Conservation (phyloP, 176 grass and related monocot species). For the Juncus effusus region DNA sequence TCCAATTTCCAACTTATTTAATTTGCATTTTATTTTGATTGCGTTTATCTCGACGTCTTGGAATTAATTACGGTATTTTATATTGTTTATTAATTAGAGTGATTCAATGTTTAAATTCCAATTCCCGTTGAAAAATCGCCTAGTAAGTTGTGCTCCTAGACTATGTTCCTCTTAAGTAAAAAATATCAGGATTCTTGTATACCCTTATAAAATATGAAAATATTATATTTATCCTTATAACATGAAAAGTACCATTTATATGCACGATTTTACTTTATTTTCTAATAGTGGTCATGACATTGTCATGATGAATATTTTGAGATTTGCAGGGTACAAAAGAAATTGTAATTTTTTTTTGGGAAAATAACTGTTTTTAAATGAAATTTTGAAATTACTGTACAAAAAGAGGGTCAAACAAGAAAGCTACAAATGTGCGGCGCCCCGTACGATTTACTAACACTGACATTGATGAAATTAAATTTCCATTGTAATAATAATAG, state of each 20-base stretch:
- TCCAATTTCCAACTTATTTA: background rate
- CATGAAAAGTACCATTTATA: too few relatives aligned
- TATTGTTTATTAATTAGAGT: background rate
- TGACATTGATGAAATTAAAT: too few relatives aligned
- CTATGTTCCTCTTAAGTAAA: slow-evolving; percentile 3
- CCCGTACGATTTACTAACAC: background rate
- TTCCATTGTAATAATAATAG: too few relatives aligned
- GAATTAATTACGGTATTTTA: background rate
- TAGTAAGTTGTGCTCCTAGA: background rate
- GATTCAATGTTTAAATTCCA: slow-evolving; percentile 25
- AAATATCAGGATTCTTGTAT: background rate
- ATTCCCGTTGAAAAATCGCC: slow-evolving; percentile 28
- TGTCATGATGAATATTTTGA: too few relatives aligned
- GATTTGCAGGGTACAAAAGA: background rate
- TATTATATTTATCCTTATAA: background rate
- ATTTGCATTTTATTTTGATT: background rate
- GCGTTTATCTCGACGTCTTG: background rate
- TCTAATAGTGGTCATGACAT: too few relatives aligned
- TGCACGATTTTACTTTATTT: too few relatives aligned
- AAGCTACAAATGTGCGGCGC: slow-evolving; percentile 13
- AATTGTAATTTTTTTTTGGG: background rate
- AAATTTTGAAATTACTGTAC: too few relatives aligned
- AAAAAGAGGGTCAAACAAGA: slow-evolving; percentile 24
- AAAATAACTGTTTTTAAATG: too few relatives aligned
- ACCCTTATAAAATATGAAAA: background rate